Evolutionary conservation across 108 stramenopile genomes (phyloP), one percentile per base, ranked within the genome.

Genomic region (Fragilariopsis cylindrus): DNA sequence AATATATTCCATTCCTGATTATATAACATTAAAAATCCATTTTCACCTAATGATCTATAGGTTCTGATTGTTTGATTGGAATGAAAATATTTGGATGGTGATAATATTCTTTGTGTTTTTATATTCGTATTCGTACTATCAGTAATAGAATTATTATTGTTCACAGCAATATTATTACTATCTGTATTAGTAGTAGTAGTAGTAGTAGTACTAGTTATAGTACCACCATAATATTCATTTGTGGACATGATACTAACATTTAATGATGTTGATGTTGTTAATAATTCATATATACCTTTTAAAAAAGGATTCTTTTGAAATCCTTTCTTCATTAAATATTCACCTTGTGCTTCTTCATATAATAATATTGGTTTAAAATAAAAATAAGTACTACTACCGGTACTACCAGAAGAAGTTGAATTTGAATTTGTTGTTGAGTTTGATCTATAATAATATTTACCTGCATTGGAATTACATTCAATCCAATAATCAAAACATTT

Each of bases 401-500:
- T 53, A 30, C 30, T 30, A 30, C 30, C 1, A 30, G 41, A 60
- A 30, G 3, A 1, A 41, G 0, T 30, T 11, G 55, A 5, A 4
- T 7, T 57, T 57, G 57, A 5, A 6, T 7, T 15, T 57, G 56
- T 15, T 2, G 56, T 21, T 7, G 56, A 19, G 19, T 19, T 1
- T 57, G 19, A 15, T 15, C 15, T 21, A 21, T 57, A 40, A 7
- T 60, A 6, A n/a, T 21, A 9, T 4, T 30, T 4, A 6, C 9
- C 11, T 1, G 16, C 0, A 40, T 60, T 5, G 1, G 30, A 30
- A 30, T 30, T 40, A 40, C 11, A n/a, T 21, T 60, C 58, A 1
- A 65, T 46, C 65, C 65, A 65, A 12, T 65, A 48, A 43, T 65
- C 65, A 12, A 65, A 47, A 48, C 65, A 65, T 44, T 16, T 65